These are phyloP conservation scores for Trichoderma sp. DNA, from an alignment of 2,329 filamentous ascomycete species.

Conservation along the genomic window DNA sequence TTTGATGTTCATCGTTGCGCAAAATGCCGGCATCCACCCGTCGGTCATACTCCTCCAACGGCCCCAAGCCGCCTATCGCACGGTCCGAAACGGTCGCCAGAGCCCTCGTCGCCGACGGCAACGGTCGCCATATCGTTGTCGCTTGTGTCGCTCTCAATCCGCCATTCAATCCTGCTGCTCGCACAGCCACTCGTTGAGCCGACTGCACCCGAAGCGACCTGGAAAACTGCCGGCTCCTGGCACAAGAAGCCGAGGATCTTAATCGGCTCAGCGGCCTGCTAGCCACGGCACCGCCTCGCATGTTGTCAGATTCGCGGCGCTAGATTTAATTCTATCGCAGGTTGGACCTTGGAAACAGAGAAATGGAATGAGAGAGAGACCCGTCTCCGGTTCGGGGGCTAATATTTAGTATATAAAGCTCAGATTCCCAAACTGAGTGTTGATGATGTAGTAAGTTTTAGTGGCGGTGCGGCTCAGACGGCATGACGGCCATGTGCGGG, in stretches of 20 bases:
- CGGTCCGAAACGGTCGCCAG: conserved; percentile 38
- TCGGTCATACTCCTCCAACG: conserved; percentile 84
- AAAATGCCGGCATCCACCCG: conserved; percentile 75
- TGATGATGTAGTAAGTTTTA: conserved; percentile 24
- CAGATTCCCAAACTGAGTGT: neutral
- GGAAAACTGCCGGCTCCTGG: conserved; percentile 9
- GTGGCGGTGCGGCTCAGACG: conserved; percentile 18
- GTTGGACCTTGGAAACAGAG: neutral
- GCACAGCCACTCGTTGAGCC: neutral
- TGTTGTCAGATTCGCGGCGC: conserved; percentile 16
- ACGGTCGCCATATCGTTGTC: neutral
- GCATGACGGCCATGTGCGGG: conserved; percentile 24
- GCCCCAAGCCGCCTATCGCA: conserved; percentile 57
- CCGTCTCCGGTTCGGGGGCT: neutral
- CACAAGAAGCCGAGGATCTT: conserved; percentile 27
- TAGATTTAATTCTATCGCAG: neutral
- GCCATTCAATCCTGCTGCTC: conserved; percentile 1
- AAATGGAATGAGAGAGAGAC: neutral
- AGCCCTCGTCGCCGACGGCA: conserved; percentile 31
- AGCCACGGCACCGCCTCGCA: conserved; percentile 31
- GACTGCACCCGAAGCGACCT: conserved; percentile 18
- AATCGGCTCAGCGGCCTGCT: conserved; percentile 31
- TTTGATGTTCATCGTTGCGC: conserved; percentile 87
- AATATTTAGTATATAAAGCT: neutral
- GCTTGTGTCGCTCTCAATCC: neutral